phyloP scores from a whole-genome alignment of 2,329 filamentous ascomycete genomes.

The Zymoseptoria ardabiliae region DNA sequence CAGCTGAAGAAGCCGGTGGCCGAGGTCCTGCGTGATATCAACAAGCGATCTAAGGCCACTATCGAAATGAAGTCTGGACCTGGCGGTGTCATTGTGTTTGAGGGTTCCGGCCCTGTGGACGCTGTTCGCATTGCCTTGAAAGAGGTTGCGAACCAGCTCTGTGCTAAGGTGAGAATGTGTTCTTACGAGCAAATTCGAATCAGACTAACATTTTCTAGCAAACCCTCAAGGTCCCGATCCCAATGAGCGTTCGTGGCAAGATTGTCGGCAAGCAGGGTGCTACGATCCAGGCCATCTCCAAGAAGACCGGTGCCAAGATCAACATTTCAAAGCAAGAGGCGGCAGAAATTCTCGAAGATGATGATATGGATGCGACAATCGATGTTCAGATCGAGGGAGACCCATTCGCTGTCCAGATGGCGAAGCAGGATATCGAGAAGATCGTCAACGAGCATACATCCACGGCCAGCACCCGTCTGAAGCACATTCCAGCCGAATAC shows the following conservation, averaged over 20 bases:
- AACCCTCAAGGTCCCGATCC: constrained; percentile 69
- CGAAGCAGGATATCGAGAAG: constrained; percentile 72
- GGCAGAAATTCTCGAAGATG: constrained; percentile 48
- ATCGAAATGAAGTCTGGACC: constrained; percentile 70
- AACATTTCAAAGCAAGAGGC: constrained; percentile 80
- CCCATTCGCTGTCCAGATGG: constrained; percentile 75
- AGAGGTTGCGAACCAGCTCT: constrained; percentile 81
- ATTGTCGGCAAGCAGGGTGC: constrained; percentile 90
- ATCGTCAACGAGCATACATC: constrained; percentile 83
- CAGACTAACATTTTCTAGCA: constrained; percentile 37
- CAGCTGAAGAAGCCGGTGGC: constrained; percentile 78
- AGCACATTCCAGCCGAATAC: constrained; percentile 80
- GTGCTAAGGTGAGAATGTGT: constrained; percentile 59
- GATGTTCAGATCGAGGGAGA: constrained; percentile 89
- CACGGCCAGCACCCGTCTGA: constrained; percentile 72
- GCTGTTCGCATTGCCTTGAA: constrained; percentile 81
- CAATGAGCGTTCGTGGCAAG: constrained; percentile 72
- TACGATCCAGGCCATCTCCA: constrained; percentile 82
- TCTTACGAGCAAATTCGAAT: neutral
- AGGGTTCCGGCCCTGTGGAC: constrained; percentile 75
- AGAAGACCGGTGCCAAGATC: constrained; percentile 82
- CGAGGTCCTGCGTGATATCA: constrained; percentile 85
- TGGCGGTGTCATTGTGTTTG: constrained; percentile 69
- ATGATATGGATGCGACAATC: constrained; percentile 71
- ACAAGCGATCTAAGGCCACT: constrained; percentile 80